A percentile compares a stretch with the other conserved stretches of the same genome.
Conservation (phyloP, 2,329 filamentous ascomycete species). For the Aspergillus ochraceoroseus region DNA sequence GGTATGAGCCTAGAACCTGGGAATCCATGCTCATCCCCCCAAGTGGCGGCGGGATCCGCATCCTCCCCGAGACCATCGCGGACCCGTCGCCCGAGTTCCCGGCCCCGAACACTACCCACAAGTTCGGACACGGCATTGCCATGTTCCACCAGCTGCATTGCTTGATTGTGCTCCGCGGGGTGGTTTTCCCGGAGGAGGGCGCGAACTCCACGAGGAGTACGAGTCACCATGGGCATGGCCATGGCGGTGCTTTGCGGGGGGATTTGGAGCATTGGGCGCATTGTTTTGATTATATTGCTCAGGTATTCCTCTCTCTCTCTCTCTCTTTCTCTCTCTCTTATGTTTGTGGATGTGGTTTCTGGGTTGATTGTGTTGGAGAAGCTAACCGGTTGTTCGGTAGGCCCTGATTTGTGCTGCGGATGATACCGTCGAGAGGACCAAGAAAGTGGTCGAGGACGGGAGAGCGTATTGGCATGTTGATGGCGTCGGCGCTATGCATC, state of each 20-base stretch:
- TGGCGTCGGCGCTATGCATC: constrained; percentile 13
- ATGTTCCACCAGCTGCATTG: constrained; percentile 20
- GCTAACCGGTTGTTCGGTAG: not conserved
- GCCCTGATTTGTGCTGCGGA: constrained; percentile 17
- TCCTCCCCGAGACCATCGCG: not conserved
- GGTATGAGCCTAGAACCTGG: too few species aligned
- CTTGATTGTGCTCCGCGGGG: constrained; percentile 10
- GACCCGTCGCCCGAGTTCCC: not conserved
- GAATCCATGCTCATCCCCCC: constrained; percentile 11
- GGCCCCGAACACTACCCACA: not conserved
- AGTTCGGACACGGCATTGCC: constrained; percentile 7
- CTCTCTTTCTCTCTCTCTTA: not conserved
- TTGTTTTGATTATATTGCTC: constrained; percentile 21
- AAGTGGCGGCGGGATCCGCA: constrained; percentile 6
- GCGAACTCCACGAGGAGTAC: constrained; percentile 4
- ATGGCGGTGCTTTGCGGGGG: not conserved
- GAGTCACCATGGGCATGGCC: constrained; percentile 1
- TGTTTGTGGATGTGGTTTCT: not conserved
- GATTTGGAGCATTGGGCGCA: constrained; percentile 16
- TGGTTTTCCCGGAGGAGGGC: constrained; percentile 13
- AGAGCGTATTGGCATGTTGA: constrained; percentile 9
- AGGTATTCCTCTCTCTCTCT: constrained; percentile 8
- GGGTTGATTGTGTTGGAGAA: not conserved
- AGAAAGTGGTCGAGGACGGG: not conserved
- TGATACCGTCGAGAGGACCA: constrained; percentile 15